Conservation (phyloP, 805 yeast species). For the Nakazawaea siamensis region DNA sequence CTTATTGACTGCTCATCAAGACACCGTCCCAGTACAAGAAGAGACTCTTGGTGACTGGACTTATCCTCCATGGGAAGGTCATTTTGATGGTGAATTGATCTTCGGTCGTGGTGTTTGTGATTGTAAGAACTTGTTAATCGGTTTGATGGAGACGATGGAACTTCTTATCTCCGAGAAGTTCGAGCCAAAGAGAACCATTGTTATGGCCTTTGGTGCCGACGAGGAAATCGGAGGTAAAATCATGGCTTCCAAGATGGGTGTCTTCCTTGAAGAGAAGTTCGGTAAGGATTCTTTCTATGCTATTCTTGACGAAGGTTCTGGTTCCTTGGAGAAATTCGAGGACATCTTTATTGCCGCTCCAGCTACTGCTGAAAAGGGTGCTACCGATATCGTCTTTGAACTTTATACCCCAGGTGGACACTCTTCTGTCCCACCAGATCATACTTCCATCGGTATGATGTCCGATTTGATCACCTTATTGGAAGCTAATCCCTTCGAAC, state of each 20-base stretch:
- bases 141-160: constrained; percentile 61
- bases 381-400: constrained; percentile 34
- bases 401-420: constrained; percentile 51
- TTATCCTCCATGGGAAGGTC: constrained; percentile 60
- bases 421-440: constrained; percentile 54
- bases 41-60: constrained; percentile 52
- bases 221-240: constrained; percentile 62
- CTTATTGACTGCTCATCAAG: constrained; percentile 69
- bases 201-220: constrained; percentile 69
- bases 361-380: constrained; percentile 41
- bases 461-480: constrained; percentile 47
- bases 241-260: constrained; percentile 51
- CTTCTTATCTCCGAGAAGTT: constrained; percentile 37
- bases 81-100: constrained; percentile 54
- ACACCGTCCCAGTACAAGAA: constrained; percentile 68
- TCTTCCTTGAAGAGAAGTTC: constrained; percentile 39
- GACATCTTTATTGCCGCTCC: constrained; percentile 37
- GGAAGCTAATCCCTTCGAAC: constrained; percentile 48
- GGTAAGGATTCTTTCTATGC: constrained; percentile 56
- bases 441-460: constrained; percentile 70
- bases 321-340: constrained; percentile 22
- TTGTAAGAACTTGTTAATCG: constrained; percentile 62
- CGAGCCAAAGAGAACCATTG: constrained; percentile 52
- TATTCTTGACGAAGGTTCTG: constrained; percentile 46
- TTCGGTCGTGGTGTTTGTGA: constrained; percentile 80